Evolutionary conservation across 495 filamentous ascomycete species (phyloP).

Genomic region (Penicillium paradoxum): DNA sequence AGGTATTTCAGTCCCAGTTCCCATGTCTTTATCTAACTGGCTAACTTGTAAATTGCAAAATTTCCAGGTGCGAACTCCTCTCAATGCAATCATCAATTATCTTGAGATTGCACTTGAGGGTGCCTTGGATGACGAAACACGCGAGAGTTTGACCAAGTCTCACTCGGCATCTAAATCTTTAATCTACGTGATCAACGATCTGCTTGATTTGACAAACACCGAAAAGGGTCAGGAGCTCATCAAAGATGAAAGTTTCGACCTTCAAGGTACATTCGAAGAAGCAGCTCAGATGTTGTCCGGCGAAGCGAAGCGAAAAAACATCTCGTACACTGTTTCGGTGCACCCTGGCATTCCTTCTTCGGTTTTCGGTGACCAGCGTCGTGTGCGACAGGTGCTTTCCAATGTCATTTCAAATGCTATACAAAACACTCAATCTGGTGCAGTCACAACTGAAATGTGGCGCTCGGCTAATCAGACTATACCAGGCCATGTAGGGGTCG

Average conservation of each 20-base stretch:
- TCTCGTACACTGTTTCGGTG: constrained; percentile 61
- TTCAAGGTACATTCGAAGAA: constrained; percentile 66
- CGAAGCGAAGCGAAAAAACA: constrained; percentile 71
- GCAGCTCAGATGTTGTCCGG: constrained; percentile 67
- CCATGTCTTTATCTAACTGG: background rate
- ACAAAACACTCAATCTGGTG: constrained; percentile 68
- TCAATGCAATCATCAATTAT: constrained; percentile 97
- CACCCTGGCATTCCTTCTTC: constrained; percentile 62
- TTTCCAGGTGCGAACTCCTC: constrained; percentile 71
- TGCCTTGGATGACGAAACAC: constrained; percentile 71
- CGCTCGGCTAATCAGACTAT: constrained; percentile 34
- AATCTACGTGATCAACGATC: constrained; percentile 94
- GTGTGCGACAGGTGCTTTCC: constrained; percentile 72
- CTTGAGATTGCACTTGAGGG: constrained; percentile 91
- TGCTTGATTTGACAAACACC: constrained; percentile 85
- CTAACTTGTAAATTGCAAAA: background rate
- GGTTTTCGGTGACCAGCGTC: constrained; percentile 75
- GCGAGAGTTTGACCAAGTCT: constrained; percentile 72
- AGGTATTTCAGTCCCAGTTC: constrained; percentile 29
- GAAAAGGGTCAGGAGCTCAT: constrained; percentile 77
- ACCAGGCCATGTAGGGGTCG: constrained; percentile 51
- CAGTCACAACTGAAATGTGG: constrained; percentile 66
- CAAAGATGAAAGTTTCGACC: constrained; percentile 77
- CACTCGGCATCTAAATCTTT: constrained; percentile 93
- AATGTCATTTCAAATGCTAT: constrained; percentile 87